Conservation (phyloP, 1,284 basidiomycete species). For the Rhodotorula sp. region DNA sequence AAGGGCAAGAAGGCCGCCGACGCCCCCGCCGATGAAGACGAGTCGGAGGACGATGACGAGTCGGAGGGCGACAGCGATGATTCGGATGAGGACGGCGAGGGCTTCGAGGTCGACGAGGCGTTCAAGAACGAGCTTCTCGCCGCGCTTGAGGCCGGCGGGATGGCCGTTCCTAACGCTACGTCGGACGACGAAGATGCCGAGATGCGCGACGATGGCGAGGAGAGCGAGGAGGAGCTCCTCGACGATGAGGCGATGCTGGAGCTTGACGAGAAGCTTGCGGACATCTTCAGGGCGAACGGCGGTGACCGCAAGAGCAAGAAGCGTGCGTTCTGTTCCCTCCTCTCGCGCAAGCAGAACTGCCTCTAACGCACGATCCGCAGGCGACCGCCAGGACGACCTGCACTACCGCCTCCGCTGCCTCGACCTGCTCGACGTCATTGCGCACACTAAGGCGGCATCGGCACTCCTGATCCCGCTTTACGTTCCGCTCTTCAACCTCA, state of each 20-base stretch:
- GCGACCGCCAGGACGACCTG: conserved; percentile 37
- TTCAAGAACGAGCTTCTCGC: conserved; percentile 64
- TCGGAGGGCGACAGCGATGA: conserved; percentile 54
- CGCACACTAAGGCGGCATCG: conserved; percentile 33
- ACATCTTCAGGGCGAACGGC: conserved; percentile 71
- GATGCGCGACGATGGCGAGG: conserved; percentile 52
- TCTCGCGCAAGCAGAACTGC: not conserved
- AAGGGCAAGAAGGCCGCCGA: conserved; percentile 41
- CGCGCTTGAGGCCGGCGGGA: conserved; percentile 71
- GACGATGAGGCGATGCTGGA: conserved; percentile 98
- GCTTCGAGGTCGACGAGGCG: conserved; percentile 56
- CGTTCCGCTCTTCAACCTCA: conserved; percentile 40
- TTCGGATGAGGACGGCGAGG: conserved; percentile 50
- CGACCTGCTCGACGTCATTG: conserved; percentile 41
- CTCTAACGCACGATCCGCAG: not conserved
- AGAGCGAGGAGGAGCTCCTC: conserved; percentile 70
- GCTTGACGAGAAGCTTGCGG: conserved; percentile 87
- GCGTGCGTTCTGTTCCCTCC: conserved; percentile 18
- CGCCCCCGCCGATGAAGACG: conserved; percentile 56
- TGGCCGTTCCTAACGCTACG: conserved; percentile 60
- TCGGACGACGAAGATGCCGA: conserved; percentile 52
- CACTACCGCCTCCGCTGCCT: conserved; percentile 43
- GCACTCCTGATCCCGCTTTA: conserved; percentile 33
- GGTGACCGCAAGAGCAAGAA: conserved; percentile 40
- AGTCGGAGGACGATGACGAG: conserved; percentile 51